Conservation (phyloP, 2,329 filamentous ascomycete species). For the Coniella lustricola region DNA sequence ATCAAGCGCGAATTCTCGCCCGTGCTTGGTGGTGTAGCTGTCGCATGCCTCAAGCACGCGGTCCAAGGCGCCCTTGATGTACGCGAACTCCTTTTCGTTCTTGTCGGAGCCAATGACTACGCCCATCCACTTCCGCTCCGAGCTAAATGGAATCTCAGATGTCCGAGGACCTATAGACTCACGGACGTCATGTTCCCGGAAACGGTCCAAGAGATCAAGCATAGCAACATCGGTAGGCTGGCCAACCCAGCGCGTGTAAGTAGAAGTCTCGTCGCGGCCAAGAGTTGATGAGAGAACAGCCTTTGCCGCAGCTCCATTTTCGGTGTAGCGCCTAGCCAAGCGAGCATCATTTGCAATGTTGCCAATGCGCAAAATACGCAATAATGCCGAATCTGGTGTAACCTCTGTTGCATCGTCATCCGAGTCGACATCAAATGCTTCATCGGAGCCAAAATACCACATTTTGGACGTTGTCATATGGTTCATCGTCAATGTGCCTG, state of each 20-base stretch:
- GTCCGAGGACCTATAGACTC: constrained; percentile 76
- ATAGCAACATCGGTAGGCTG: constrained; percentile 98
- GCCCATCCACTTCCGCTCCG: constrained; percentile 98
- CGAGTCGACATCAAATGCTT: constrained; percentile 44
- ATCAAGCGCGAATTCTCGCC: constrained; percentile 80
- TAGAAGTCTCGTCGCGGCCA: constrained; percentile 51
- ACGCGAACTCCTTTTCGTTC: constrained; percentile 70
- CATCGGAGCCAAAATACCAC: constrained; percentile 77
- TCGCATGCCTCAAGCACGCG: constrained; percentile 80
- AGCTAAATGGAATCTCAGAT: constrained; percentile 90
- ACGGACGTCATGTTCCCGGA: constrained; percentile 85
- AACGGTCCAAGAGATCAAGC: constrained; percentile 83
- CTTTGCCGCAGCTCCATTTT: constrained; percentile 63
- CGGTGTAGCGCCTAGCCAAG: constrained; percentile 64
- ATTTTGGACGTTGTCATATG: constrained; percentile 97
- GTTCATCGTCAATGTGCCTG: constrained; percentile 89
- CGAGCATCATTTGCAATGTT: constrained; percentile 96
- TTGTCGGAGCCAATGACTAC: constrained; percentile 67
- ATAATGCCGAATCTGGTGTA: constrained; percentile 64
- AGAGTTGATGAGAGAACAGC: constrained; percentile 83
- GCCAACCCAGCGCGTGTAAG: constrained; percentile 86
- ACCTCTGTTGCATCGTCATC: constrained; percentile 47
- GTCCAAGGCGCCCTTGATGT: constrained; percentile 93
- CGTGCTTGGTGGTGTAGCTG: constrained; percentile 80
- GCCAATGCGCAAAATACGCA: constrained; percentile 79